Percentiles rank a stretch among this genome's conserved stretches.
phyloP scores from a whole-genome alignment of 2,329 filamentous ascomycete genomes.

The Colletotrichum nymphaeae region DNA sequence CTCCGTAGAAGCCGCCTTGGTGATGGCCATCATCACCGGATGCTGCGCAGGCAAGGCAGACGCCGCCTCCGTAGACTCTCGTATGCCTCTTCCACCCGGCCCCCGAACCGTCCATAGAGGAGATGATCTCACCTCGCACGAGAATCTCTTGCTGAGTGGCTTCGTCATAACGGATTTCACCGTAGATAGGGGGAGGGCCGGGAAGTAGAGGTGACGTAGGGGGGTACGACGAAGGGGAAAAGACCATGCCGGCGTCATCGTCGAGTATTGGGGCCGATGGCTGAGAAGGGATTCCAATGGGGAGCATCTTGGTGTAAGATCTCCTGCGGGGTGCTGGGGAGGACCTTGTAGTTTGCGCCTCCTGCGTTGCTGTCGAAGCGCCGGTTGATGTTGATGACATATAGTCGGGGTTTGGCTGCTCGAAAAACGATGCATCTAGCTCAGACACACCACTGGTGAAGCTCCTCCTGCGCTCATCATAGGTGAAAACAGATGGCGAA shows the following conservation, averaged over 20 bases:
- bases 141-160: constrained; percentile 49
- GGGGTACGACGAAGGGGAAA: constrained; percentile 62
- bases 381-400: constrained; percentile 47
- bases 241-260: constrained; percentile 40
- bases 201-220: constrained; percentile 60
- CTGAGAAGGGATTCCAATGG: constrained; percentile 47
- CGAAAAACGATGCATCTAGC: constrained; percentile 54
- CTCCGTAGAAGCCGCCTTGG: constrained; percentile 64
- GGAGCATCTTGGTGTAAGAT: constrained; percentile 56
- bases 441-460: constrained; percentile 47
- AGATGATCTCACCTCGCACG: constrained; percentile 63
- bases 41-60: constrained; percentile 66
- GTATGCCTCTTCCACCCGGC: constrained; percentile 68
- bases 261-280: constrained; percentile 27
- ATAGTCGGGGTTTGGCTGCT: constrained; percentile 64
- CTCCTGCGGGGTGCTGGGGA: constrained; percentile 51
- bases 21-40: constrained; percentile 55
- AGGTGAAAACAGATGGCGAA: constrained; percentile 54
- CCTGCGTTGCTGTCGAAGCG: constrained; percentile 39
- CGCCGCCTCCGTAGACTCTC: constrained; percentile 68
- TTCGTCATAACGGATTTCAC: constrained; percentile 43
- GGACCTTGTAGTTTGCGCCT: constrained; percentile 38
- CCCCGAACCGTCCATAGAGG: constrained; percentile 58
- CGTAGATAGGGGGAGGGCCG: constrained; percentile 53
- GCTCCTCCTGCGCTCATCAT: constrained; percentile 52